phyloP scores from a whole-genome alignment of 2,329 filamentous ascomycete species.

The Triangularia verruculosa region DNA sequence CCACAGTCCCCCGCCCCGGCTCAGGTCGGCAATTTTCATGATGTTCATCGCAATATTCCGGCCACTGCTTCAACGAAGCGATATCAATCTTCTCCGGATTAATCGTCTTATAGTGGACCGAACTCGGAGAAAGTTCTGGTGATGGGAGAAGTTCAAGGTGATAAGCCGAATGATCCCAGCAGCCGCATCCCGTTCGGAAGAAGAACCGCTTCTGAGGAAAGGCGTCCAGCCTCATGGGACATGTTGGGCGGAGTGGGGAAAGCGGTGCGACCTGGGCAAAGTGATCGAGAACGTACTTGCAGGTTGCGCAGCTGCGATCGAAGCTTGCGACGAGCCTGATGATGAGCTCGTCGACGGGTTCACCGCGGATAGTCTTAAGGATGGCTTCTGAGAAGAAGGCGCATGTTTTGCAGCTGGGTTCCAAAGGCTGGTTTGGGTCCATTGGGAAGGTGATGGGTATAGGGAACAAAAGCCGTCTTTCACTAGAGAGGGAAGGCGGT shows the following conservation, averaged over 20 bases:
- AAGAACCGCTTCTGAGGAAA: not conserved
- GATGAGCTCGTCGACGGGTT: not conserved
- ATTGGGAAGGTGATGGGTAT: not conserved
- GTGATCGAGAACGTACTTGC: not conserved
- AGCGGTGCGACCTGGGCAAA: not conserved
- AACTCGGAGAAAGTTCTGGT: not conserved
- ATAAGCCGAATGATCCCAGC: not conserved
- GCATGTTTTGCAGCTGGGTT: not conserved
- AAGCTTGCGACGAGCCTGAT: not conserved
- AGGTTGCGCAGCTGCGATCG: not conserved
- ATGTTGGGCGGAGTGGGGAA: not conserved
- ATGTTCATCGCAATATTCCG: not conserved
- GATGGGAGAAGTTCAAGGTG: not conserved
- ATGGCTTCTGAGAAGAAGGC: not conserved
- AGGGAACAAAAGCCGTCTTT: not conserved
- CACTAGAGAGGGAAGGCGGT: not conserved
- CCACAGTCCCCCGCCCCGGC: not conserved
- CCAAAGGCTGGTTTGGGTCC: not conserved
- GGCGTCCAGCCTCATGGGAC: not conserved
- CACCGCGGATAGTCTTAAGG: not conserved
- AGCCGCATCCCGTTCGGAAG: not conserved
- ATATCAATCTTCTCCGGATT: not conserved
- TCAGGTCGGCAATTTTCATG: not conserved
- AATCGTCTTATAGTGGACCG: not conserved
- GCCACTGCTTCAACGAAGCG: not conserved